Evolutionary conservation across 768 basidiomycete species (phyloP).

Genomic region (Xerocomellus amylosporus): DNA sequence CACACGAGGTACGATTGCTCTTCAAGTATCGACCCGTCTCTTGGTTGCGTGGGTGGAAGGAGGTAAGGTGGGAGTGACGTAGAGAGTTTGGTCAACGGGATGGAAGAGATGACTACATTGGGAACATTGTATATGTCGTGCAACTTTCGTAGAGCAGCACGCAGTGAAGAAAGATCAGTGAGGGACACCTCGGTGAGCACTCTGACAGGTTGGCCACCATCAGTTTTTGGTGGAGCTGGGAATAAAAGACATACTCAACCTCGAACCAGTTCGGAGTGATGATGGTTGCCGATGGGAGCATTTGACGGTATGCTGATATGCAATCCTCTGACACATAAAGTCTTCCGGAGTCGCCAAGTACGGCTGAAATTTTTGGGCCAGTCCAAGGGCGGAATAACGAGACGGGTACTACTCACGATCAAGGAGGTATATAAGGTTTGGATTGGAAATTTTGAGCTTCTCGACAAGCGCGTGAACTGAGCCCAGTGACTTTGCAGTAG

Average conservation of each 20-base stretch:
- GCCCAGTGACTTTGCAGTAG: slow-evolving; percentile 72
- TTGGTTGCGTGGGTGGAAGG: slow-evolving; percentile 21
- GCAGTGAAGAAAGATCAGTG: slow-evolving; percentile 62
- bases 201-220: slow-evolving; percentile 38
- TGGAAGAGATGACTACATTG: slow-evolving; percentile 89
- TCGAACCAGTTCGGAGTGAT: slow-evolving; percentile 99
- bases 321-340: slow-evolving; percentile 89
- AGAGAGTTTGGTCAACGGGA: slow-evolving; percentile 69
- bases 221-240: not conserved
- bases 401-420: slow-evolving; percentile 66
- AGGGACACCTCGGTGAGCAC: slow-evolving; percentile 72
- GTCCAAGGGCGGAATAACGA: not conserved
- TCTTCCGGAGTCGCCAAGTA: slow-evolving; percentile 88
- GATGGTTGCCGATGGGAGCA: slow-evolving; percentile 82
- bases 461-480: slow-evolving; percentile 62
- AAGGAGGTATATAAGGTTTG: slow-evolving; percentile 76
- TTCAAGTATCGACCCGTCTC: slow-evolving; percentile 4
- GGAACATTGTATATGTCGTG: slow-evolving; percentile 77
- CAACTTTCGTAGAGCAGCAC: slow-evolving; percentile 63
- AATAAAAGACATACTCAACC: slow-evolving; percentile 64
- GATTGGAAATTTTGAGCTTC: slow-evolving; percentile 55
- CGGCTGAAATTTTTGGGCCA: slow-evolving; percentile 50
- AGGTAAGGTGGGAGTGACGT: slow-evolving; percentile 48
- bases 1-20: slow-evolving; percentile 65
- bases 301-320: slow-evolving; percentile 77